Evolutionary conservation across 2,329 filamentous ascomycete genomes (phyloP), one percentile per base, ranked within the genome.

Genomic region (Alternaria incomplexa): DNA sequence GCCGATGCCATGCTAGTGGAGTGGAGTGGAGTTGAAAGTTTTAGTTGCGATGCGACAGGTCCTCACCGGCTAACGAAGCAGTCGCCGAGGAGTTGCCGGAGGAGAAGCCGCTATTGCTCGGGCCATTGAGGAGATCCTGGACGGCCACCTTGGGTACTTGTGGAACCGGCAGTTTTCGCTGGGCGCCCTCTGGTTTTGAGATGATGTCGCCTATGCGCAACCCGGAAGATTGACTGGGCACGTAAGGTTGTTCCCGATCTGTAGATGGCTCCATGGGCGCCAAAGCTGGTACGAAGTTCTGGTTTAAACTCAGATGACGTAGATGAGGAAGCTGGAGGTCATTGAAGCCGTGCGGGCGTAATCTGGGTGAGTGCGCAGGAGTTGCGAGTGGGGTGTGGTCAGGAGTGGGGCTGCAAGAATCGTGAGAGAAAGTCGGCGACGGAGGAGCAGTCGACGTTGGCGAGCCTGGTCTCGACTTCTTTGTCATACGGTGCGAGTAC

Each of bases 301-400:
- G 87, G 70, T 89, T 86, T 17, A 92, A 82, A 30, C 88, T 89
- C 57, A 92, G 81, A 72, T 91, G 88, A 66, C 96, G 90, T 72
- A 99, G 89, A 46, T 92, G 93, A 30, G 96, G 95, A 58, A 98
- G 85, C 79, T 97, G 94, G 72, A 95, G 86, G 69, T 91, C 89
- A 69, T 84, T 86, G 65, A 86, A 84, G 68, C 84, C 88, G 75
- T 92, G 91, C 4, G 95, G 93, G 64, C 94, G 88, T 70, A 99
- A 86, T 46, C 96, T 92, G 55, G 96, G 96, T 17, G 94, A 97
- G 81, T 98, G 96, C 46, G 94, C 95, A 5, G 95, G 95, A 6
- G 95, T 99, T 26, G 94, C 95, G 59, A 98, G 89, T n/a, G 95
- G 95, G n/a, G 96, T 98, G 84, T 97, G 94, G 76, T 98, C 95